Evolutionary conservation across 1,139 yeast genomes (phyloP), one percentile per base, ranked within the genome.

Genomic region (Kurtzmaniella quercitrusa): DNA sequence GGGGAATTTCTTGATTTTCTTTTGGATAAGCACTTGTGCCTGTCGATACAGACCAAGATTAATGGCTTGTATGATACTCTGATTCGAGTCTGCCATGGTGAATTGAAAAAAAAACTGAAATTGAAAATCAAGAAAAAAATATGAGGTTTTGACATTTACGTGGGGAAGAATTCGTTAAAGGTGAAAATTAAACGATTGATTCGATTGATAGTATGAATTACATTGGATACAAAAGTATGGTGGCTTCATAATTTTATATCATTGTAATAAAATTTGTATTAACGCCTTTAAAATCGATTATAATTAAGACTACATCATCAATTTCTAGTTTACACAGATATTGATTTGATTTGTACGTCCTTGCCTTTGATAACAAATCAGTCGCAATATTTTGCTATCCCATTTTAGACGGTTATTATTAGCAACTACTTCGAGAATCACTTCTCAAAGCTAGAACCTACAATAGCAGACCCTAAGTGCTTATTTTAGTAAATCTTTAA

Each of bases 1-100:
- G 1, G 95, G 94, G 45, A 66, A 64, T 53, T 76, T 76, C 45
- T 70, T 66, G 42, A 82, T 59, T 51, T 78, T 78, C 45, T 74
- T 71, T 33, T 68, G 65, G 15, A 83, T 61, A 36, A 74, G 66
- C 11, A 70, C 65, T 42, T 68, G 67, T 0, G 94, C 93, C 45
- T 66, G 66, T 38, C 68, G 64, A 56, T 61, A 81, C 5, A 79
- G 71, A 2, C 84, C 84, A 26, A 69, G 66, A 26, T 77, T 78
- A 36, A 84, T 72, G 12, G 83, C 78, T 15, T 59, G 60, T 34
- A 68, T 48, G 38, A 71, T 61, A 40, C 61, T 54, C 15, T 48
- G 43, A 37, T 61, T 63, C 28, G 53, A 45, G 38, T 57, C 62
- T n/a, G 57, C 47, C 67, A 63, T 61, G 37, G 22, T n/a, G 21